Conservation (phyloP, 768 basidiomycete species). For the Myochromella boudieri region DNA sequence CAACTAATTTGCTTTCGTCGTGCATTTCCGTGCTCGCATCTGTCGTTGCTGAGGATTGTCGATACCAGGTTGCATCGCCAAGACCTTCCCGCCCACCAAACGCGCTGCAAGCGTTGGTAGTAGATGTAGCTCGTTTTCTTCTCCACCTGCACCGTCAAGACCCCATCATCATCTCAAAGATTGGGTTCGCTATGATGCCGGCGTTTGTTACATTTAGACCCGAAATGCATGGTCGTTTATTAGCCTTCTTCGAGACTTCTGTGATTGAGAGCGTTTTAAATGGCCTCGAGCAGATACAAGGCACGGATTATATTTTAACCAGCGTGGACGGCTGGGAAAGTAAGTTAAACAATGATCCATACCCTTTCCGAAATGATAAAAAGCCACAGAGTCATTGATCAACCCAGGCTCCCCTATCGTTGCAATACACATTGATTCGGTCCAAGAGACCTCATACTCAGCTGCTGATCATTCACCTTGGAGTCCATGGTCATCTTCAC, state of each 20-base stretch:
- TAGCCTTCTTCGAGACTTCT: conserved; percentile 67
- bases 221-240: conserved; percentile 61
- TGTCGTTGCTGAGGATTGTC: conserved; percentile 70
- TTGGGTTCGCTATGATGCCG: conserved; percentile 71
- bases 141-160: conserved; percentile 52
- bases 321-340: conserved; percentile 10
- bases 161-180: conserved; percentile 51
- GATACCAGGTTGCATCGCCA: conserved; percentile 57
- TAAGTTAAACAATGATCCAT: conserved; percentile 1
- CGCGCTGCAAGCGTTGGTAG: conserved; percentile 65
- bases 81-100: conserved; percentile 71
- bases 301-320: conserved; percentile 14
- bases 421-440: conserved; percentile 63
- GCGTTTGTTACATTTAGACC: conserved; percentile 67
- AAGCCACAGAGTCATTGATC: conserved; percentile 8
- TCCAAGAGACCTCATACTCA: conserved; percentile 26
- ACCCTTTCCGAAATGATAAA: not conserved
- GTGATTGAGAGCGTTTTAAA: conserved; percentile 56
- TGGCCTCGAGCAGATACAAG: conserved; percentile 40
- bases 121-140: conserved; percentile 74
- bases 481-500: conserved; percentile 27
- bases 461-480: conserved; percentile 17
- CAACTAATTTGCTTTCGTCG: conserved; percentile 54
- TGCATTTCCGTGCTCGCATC: conserved; percentile 65
- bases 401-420: conserved; percentile 39